Evolutionary conservation across 331 rosid genomes (phyloP), one percentile per base, ranked within the genome.

Genomic region (Dryas integrifolia): DNA sequence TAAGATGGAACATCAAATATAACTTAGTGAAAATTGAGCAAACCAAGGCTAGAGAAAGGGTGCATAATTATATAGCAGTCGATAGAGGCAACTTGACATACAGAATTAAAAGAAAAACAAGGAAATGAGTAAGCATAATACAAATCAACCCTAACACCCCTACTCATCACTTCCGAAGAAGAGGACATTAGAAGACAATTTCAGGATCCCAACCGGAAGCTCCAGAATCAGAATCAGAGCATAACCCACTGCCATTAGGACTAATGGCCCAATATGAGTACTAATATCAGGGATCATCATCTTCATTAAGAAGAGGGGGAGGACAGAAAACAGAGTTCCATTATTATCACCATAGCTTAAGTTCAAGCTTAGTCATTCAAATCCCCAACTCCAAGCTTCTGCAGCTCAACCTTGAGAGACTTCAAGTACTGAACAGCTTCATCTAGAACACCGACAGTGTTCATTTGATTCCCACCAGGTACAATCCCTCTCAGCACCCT

Each of bases 361-460:
- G 74, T 69, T 52, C 70, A 64, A 69, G 15, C 58, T 80, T 74
- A 72, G 50, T 57, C 68, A 47, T 72, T 74, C 72, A 81, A 72
- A 49, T 81, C 85, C 71, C 72, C 82, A 65, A 83, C 80, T 21
- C 97, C 97, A 5, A 83, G 87, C 72, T 85, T 83, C 81, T 89
- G 91, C 65, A 91, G 89, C 77, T 93, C 97, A 40, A 85, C 96
- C 77, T 93, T 93, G 55, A 93, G 97, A 70, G 98, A 86, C 85
- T 93, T 90, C 57, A 93, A 88, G 83, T 93, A 93, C 67, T 82
- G 86, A 49, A 90, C 97, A 64, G 98, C 97, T 85, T 89, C 98
- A 41, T 93, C 97, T 12, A 93, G 76, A 70, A 93, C 94, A 4
- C 88, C 65, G 11, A 84, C 88, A 5, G 91, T 48, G 67, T 84